A percentile compares a stretch with the other conserved stretches of the same genome.
These are phyloP conservation scores for Penicillium daleae DNA, from an alignment of 495 filamentous ascomycete genomes.

Conservation along the genomic window DNA sequence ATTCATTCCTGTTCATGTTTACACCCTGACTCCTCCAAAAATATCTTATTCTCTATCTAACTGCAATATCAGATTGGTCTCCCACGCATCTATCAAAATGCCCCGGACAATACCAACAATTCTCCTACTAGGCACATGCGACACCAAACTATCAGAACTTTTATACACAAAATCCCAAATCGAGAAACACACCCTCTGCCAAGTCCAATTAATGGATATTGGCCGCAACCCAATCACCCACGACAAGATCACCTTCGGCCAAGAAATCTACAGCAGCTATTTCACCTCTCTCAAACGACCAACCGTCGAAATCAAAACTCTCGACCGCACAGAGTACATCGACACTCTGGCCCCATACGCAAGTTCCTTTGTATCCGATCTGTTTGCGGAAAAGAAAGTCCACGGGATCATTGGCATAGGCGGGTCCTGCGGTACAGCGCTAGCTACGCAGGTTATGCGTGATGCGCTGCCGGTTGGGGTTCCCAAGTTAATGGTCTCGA, in stretches of 20 bases:
- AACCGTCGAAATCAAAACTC: slow-evolving; percentile 17
- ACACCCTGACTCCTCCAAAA: no score
- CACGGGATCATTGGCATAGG: slow-evolving; percentile 61
- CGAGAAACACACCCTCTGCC: slow-evolving; percentile 21
- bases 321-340: slow-evolving; percentile 55
- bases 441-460: slow-evolving; percentile 62
- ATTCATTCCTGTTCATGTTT: neutral
- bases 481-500: slow-evolving; percentile 71
- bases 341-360: slow-evolving; percentile 51
- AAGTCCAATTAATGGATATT: slow-evolving; percentile 59
- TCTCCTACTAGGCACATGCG: slow-evolving; percentile 66
- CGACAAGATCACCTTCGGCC: slow-evolving; percentile 50
- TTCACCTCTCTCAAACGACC: neutral
- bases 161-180: slow-evolving; percentile 59
- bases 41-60: neutral
- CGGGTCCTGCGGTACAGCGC: slow-evolving; percentile 60
- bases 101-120: slow-evolving; percentile 43
- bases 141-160: slow-evolving; percentile 67
- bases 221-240: slow-evolving; percentile 49
- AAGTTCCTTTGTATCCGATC: slow-evolving; percentile 32
- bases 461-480: slow-evolving; percentile 61
- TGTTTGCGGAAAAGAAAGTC: slow-evolving; percentile 41
- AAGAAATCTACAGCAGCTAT: slow-evolving; percentile 37
- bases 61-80: neutral
- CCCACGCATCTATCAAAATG: slow-evolving; percentile 10